A percentile compares a stretch with the other conserved stretches of the same genome.
Conservation (phyloP, 1,139 yeast genomes). For the Yamadazyma jaroonii region DNA sequence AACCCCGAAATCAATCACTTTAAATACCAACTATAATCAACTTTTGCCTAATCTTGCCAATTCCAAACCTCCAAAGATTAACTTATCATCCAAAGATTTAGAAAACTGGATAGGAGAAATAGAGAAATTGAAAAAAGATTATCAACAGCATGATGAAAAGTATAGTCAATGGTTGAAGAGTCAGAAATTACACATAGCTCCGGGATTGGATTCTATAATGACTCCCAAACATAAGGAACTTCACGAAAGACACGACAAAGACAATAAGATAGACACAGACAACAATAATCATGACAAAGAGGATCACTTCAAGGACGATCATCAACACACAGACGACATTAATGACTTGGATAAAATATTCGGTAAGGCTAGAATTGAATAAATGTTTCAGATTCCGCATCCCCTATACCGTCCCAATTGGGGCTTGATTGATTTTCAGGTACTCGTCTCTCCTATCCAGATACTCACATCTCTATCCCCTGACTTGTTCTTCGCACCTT, state of each 20-base stretch:
- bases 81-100: slow-evolving; percentile 26
- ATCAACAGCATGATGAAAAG: slow-evolving; percentile 13
- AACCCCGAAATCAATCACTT: slow-evolving; percentile 57
- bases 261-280: slow-evolving; percentile 1
- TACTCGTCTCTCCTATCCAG: too few relatives aligned
- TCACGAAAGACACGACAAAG: background rate
- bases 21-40: slow-evolving; percentile 50
- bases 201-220: slow-evolving; percentile 41
- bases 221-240: slow-evolving; percentile 23
- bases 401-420: too few relatives aligned
- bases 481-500: too few relatives aligned
- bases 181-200: slow-evolving; percentile 39
- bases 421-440: too few relatives aligned
- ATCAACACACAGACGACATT: slow-evolving; percentile 12
- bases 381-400: background rate
- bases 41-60: slow-evolving; percentile 32
- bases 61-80: slow-evolving; percentile 40
- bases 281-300: too few relatives aligned
- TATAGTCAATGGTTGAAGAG: slow-evolving; percentile 33
- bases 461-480: too few relatives aligned
- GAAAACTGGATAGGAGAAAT: slow-evolving; percentile 29
- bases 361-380: slow-evolving; percentile 17
- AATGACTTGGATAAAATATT: slow-evolving; percentile 31
- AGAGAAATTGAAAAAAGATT: slow-evolving; percentile 15
- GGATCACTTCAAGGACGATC: background rate